Evolutionary conservation across 768 basidiomycete genomes (phyloP).

Genomic region (Macrolepiota fuliginosa): DNA sequence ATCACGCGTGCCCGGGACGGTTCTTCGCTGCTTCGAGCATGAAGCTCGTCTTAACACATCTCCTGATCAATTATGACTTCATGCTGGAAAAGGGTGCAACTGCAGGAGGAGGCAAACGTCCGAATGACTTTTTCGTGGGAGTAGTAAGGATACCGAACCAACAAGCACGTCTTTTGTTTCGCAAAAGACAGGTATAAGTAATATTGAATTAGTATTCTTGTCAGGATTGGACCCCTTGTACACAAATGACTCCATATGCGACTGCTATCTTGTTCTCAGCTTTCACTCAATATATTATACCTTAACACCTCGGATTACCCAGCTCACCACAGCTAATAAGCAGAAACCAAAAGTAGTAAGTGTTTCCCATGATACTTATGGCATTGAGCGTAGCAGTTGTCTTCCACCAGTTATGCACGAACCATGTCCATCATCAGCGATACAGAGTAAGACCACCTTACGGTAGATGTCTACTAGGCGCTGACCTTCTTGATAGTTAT

Average conservation of each 20-base stretch:
- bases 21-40: slow-evolving; percentile 16
- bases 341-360: background rate
- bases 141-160: slow-evolving; percentile 11
- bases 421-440: slow-evolving; percentile 65
- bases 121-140: slow-evolving; percentile 12
- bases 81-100: slow-evolving; percentile 10
- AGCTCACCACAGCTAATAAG: too few species aligned
- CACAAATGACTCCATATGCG: background rate
- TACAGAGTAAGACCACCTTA: slow-evolving; percentile 43
- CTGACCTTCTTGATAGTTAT: slow-evolving; percentile 35
- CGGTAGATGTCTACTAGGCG: background rate
- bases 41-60: slow-evolving; percentile 13
- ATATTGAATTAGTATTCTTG: background rate
- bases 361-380: background rate
- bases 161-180: slow-evolving; percentile 12
- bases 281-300: too few species aligned
- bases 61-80: slow-evolving; percentile 15
- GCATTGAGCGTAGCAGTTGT: background rate
- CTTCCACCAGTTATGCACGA: background rate
- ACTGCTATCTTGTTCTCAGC: too few species aligned
- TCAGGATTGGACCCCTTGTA: background rate
- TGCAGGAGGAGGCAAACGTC: background rate
- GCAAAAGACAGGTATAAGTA: slow-evolving; percentile 1
- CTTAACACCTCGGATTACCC: too few species aligned
- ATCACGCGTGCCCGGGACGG: slow-evolving; percentile 28